A percentile compares a stretch with the other conserved stretches of the same genome.
Conservation (phyloP, 2,329 filamentous ascomycete genomes). For the Pseudogymnoascus pannorum region DNA sequence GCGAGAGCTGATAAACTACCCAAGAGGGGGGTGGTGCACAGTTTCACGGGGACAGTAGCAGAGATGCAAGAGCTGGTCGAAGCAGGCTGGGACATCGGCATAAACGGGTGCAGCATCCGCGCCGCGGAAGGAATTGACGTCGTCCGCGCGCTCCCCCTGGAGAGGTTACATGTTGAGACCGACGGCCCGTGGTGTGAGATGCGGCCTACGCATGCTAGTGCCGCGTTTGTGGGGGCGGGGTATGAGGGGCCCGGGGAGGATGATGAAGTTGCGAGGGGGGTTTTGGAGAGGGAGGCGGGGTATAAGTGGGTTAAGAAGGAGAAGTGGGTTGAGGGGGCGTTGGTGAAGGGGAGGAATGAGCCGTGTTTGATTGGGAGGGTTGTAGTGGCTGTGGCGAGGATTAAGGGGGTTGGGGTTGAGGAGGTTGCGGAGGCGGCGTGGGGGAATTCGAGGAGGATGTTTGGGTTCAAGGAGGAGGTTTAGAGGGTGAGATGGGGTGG, state of each 20-base stretch:
- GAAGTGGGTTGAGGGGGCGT: constrained; percentile 77
- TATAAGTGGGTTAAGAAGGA: constrained; percentile 93
- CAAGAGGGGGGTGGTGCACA: constrained; percentile 80
- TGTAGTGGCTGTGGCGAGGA: constrained; percentile 77
- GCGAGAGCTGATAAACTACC: constrained; percentile 58
- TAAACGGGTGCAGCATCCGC: constrained; percentile 96
- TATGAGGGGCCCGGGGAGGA: constrained; percentile 25
- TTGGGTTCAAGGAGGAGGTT: constrained; percentile 53
- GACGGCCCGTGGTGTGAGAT: constrained; percentile 99
- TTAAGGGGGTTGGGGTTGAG: constrained; percentile 73
- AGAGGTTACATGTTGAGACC: constrained; percentile 86
- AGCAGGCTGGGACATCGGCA: constrained; percentile 80
- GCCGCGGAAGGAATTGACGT: constrained; percentile 85
- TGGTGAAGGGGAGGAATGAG: constrained; percentile 95
- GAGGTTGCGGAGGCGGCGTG: constrained; percentile 82
- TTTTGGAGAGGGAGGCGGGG: constrained; percentile 36
- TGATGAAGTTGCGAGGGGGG: constrained; percentile 19
- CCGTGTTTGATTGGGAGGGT: constrained; percentile 80
- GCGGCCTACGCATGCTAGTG: constrained; percentile 73
- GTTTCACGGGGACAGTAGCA: constrained; percentile 80
- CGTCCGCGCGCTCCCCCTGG: constrained; percentile 69
- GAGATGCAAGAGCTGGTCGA: constrained; percentile 78
- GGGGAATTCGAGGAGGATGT: constrained; percentile 74
- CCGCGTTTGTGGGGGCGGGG: constrained; percentile 12
- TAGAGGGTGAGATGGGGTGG: neutral